Conservation (phyloP, 805 yeast species). For the Teunomyces cretensis region DNA sequence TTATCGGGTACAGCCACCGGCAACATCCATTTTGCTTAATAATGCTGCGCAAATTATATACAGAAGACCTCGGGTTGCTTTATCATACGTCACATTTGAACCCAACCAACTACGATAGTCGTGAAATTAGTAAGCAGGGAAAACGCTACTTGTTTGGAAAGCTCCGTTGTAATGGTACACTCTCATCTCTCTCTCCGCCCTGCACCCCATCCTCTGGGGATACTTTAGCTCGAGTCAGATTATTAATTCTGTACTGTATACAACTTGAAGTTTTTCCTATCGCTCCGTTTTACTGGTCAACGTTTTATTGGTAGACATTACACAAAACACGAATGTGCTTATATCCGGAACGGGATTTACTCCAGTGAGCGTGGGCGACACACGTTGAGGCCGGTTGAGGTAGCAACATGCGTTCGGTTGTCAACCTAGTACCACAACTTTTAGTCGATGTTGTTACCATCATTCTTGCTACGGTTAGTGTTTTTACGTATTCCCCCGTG, state of each 20-base stretch:
- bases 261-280: neutral
- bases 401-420: neutral
- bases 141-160: no score
- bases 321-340: neutral
- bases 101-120: no score
- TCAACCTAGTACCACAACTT: neutral
- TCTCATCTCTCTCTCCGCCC: no score
- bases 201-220: no score
- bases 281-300: slow-evolving; percentile 2
- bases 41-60: neutral
- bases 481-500: no score
- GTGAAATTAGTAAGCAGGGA: no score
- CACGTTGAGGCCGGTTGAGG: neutral
- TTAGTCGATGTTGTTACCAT: no score
- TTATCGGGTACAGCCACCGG: neutral
- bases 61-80: no score
- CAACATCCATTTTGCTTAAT: neutral
- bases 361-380: neutral
- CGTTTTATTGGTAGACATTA: neutral
- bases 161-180: no score
- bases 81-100: no score
- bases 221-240: neutral
- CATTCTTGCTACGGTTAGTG: no score
- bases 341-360: no score
- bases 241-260: neutral